Base-by-base conservation (phyloP, 352 stramenopile species). In the Blastocystis sp. region DNA sequence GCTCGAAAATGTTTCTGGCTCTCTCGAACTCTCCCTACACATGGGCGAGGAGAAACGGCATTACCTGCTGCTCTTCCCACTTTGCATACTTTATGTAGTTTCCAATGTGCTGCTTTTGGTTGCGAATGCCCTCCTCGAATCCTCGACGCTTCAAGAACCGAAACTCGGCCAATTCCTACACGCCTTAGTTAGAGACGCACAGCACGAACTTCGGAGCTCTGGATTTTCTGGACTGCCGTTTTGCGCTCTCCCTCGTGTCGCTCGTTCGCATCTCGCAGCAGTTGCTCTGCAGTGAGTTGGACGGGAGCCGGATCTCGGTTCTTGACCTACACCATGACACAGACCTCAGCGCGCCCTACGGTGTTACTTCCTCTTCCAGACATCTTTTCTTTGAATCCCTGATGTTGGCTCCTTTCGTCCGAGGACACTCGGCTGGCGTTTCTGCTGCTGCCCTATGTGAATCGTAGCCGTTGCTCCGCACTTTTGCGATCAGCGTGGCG, bases 241-340 rank as follows among this genome's bases (percentile, higher is more conserved):
- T 89, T 84, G 23, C 94, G 91, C 79, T 91, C 88, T 66, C 92
- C 90, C 89, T 93, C 91, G 40, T 92, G 90, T 34, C 92, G 90
- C 87, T 94, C 92, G 9, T 92, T 89, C n/a, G 93, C 91, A 90
- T 97, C 95, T 48, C 95, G 92, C 40, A 99, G 89, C 77, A 99
- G 97, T 93, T 99, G 97, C 92, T 99, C 97, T 34, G 97, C 96
- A 56, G 95, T 98, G 90, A 99, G 98, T 93, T 99, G 97, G 90
- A 99, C 98, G 64, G 95, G 93, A 89, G 97, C 96, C 4, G 97
- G 95, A 88, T 96, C 96, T 88, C 96, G 93, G 92, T 99, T 99
- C 93, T 99, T 98, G 2, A 98, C 95, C 48, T 91, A 88, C 52
- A n/a, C 70, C 2, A 21, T 88, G 7, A 88, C 21, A n/a, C 1